Evolutionary conservation across 192 early-diverging fungal genomes (phyloP), one percentile per base, ranked within the genome.

Genomic region (Coemansia sp.): DNA sequence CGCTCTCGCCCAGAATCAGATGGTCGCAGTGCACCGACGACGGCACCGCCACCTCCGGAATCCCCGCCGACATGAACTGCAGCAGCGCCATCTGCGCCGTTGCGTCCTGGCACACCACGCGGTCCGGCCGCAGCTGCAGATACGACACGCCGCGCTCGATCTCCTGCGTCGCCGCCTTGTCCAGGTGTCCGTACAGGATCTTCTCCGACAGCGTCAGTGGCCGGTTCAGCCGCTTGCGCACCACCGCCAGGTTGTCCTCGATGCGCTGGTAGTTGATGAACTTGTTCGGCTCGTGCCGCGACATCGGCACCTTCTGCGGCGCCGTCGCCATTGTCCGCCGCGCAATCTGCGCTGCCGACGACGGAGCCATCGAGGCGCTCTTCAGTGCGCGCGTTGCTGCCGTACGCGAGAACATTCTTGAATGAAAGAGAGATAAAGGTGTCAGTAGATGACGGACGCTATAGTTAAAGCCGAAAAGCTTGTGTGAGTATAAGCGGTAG

Each of bases 91-190:
- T 97, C 82, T 97, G 95, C 63, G 96, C 96, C 68, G 96, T 98
- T 63, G 97, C 95, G 78, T 97, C 97, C 85, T 98, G 97, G 84
- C 94, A 97, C 56, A 95, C 97, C 85, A 98, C 97, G 75, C 97
- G 95, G 86, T 98, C 97, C 49, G 97, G 97, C 61, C 94, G 92
- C 68, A 98, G 89, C 85, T 92, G 95, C 66, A 98, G 88, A 84
- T 98, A 98, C 38, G 92, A 93, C 69, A 87, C 74, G 39, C 95
- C 97, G 75, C 95, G 93, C 65, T 86, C 86, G 76, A 98, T 97
- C 63, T 95, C 95, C 87, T 97, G 95, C 85, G 93, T 90, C 57
- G 88, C 88, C 64, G 97, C 89, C 81, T 98, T 90, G 87, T 96
- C 95, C 83, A 97, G 89, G 86, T 98, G 97, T 68, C 95, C 94